These are phyloP conservation scores for Paramecium sonneborni DNA, from an alignment of 73 alveolate species.

Conservation along the genomic window DNA sequence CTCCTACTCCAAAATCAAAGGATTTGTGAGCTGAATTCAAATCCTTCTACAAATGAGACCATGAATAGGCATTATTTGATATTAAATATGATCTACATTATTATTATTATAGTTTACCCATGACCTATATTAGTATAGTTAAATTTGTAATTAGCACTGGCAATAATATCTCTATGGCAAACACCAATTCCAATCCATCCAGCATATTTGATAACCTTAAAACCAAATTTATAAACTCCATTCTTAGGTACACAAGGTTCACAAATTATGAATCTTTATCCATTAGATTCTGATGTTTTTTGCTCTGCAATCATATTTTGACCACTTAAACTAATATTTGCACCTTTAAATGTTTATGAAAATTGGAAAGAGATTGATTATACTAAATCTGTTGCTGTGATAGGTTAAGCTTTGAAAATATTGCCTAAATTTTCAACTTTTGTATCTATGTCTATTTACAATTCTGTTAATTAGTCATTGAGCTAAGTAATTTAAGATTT, in stretches of 20 bases:
- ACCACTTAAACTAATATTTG: constrained; percentile 5
- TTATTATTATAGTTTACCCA: not conserved
- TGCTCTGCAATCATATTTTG: constrained; percentile 26
- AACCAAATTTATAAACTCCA: constrained; percentile 31
- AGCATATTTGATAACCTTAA: constrained; percentile 33
- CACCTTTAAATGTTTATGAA: constrained; percentile 21
- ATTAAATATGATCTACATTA: not conserved
- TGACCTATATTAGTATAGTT: constrained; percentile 26
- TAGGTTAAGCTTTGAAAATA: not conserved
- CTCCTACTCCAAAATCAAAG: constrained; percentile 24
- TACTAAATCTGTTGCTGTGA: not conserved
- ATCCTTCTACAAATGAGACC: constrained; percentile 48
- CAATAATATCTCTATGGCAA: constrained; percentile 45
- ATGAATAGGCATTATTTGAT: constrained; percentile 47
- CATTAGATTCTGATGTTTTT: constrained; percentile 49
- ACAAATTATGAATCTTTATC: constrained; percentile 42
- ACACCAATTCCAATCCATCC: constrained; percentile 57
- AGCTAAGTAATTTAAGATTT: not conserved
- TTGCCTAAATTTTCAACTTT: not conserved
- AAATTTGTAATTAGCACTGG: not conserved
- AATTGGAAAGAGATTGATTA: not conserved
- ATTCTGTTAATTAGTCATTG: not conserved
- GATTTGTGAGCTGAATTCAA: constrained; percentile 58
- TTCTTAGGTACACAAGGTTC: constrained; percentile 28
- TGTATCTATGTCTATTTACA: not conserved